These are phyloP conservation scores for Saccharomycopsis sp. DNA, from an alignment of 805 yeast genomes.

Conservation along the genomic window DNA sequence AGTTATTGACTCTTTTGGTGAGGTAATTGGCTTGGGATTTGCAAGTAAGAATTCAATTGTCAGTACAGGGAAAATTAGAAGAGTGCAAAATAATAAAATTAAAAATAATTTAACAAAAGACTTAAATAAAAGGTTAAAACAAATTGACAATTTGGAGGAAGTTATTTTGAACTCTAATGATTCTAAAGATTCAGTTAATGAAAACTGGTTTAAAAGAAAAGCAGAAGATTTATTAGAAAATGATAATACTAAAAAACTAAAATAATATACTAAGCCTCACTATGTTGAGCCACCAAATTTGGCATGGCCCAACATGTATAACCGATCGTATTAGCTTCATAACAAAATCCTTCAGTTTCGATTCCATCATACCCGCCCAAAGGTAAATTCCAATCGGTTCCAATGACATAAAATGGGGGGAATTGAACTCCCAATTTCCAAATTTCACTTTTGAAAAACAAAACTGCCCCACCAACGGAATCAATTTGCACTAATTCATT, in stretches of 20 bases:
- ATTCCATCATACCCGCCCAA: conserved; percentile 38
- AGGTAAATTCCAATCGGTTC: conserved; percentile 30
- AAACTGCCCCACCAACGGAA: conserved; percentile 44
- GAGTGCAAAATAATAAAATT: background rate
- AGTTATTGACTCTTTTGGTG: conserved; percentile 55
- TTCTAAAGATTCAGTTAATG: conserved; percentile 25
- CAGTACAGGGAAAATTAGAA: background rate
- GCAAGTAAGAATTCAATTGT: conserved; percentile 26
- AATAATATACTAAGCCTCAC: conserved; percentile 1
- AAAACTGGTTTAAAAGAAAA: conserved; percentile 34
- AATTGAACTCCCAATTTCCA: conserved; percentile 34
- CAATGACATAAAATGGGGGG: conserved; percentile 32
- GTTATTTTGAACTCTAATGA: no score
- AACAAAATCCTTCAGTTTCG: conserved; percentile 44
- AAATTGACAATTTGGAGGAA: no score
- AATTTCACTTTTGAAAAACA: conserved; percentile 33
- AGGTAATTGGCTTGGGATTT: conserved; percentile 80
- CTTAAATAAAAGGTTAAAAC: no score
- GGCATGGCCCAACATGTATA: conserved; percentile 42
- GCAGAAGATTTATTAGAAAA: no score
- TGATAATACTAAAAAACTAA: background rate
- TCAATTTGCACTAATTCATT: conserved; percentile 21
- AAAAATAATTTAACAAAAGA: background rate
- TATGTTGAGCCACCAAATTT: conserved; percentile 33
- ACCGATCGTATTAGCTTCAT: conserved; percentile 34